phyloP scores from a whole-genome alignment of 1,284 basidiomycete genomes.

The Trichosporon ovoides region DNA sequence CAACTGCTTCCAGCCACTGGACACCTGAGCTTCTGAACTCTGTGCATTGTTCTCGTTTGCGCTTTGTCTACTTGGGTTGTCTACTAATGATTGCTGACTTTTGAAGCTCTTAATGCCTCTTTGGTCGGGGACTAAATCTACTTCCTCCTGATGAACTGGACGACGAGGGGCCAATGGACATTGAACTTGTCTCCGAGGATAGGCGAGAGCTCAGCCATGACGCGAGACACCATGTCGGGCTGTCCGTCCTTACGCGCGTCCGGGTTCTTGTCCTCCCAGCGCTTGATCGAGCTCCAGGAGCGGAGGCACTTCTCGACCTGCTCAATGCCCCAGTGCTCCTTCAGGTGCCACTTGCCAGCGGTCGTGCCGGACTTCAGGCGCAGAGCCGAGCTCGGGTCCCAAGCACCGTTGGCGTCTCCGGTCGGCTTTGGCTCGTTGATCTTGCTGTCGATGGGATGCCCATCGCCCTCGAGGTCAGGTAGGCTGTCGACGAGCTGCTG shows the following conservation, averaged over 20 bases:
- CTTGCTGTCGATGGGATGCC: constrained; percentile 17
- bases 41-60: too few relatives aligned
- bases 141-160: constrained; percentile 5
- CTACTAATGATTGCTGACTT: too few relatives aligned
- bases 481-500: constrained; percentile 38
- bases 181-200: constrained; percentile 45
- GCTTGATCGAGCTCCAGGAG: constrained; percentile 67
- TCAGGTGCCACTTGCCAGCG: constrained; percentile 56
- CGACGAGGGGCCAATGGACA: constrained; percentile 5
- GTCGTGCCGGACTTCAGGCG: constrained; percentile 17
- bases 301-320: constrained; percentile 63
- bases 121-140: too few relatives aligned
- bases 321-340: constrained; percentile 59
- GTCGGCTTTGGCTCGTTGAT: constrained; percentile 8
- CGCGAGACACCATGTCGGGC: constrained; percentile 61
- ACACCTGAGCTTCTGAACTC: too few relatives aligned
- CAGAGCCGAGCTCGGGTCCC: constrained; percentile 26
- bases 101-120: too few relatives aligned
- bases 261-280: constrained; percentile 62
- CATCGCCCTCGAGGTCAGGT: constrained; percentile 53
- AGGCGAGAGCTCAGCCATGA: constrained; percentile 55
- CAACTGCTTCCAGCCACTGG: too few relatives aligned
- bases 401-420: constrained; percentile 21
- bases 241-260: constrained; percentile 52
- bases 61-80: too few relatives aligned